Base-by-base conservation (phyloP, 2,329 filamentous ascomycete species). In the Diaporthe vexans region DNA sequence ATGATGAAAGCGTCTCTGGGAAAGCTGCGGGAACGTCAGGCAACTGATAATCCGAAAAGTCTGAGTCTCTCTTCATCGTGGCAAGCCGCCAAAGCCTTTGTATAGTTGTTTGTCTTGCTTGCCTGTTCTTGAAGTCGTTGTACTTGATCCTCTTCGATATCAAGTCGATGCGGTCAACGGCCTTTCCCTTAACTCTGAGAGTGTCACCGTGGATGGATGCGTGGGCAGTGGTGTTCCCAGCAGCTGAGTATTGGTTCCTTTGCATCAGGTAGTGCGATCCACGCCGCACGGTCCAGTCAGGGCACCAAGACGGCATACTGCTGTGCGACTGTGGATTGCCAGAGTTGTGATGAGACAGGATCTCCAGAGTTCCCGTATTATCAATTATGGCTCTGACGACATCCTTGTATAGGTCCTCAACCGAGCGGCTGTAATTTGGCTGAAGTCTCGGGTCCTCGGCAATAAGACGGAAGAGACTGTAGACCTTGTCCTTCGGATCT, bases 281-380 rank as follows among this genome's bases (percentile, higher is more conserved):
- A 19, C 63, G 63, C 13, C 24, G 37, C n/a, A n/a, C n/a, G 5
- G 63, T 68, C 63, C 63, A 68, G n/a, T 68, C 63, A 2, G 63
- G 63, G 17, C 63, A 68, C 63, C 63, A 68, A 7, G 63, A 54
- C n/a, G 63, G 63, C 63, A 68, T 52, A 15, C 7, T 29, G 17
- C 24, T 29, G 24, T 48, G 48, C 4, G 48, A 11, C n/a, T 46
- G 46, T 52, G 24, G 26, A 9, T 54, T 68, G 0, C 63, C 63
- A 6, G 48, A 35, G 33, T 68, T 68, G 15, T 68, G 63, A n/a
- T 68, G 63, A 37, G 46, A 68, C 13, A 68, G 63, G 17, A 68
- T 54, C 33, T 68, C 63, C 15, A 68, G 26, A 17, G 63, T 68
- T 24, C 63, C 63, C 4, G 63, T 54, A 17, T 19, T 19, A 8